phyloP scores from a whole-genome alignment of 1,284 basidiomycete species.

The Apiotrichum gracile region DNA sequence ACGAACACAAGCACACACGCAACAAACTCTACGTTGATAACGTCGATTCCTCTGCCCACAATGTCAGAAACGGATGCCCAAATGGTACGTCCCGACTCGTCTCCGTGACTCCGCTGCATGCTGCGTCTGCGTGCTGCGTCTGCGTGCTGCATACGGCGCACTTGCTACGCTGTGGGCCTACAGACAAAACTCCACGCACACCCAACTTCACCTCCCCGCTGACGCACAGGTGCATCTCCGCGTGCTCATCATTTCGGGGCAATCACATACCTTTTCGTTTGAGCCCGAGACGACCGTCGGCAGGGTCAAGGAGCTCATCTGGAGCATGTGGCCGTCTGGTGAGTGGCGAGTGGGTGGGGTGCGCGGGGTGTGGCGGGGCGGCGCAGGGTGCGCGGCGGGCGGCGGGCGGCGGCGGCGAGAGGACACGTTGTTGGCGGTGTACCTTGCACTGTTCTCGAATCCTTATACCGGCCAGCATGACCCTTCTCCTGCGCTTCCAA shows the following conservation, averaged over 20 bases:
- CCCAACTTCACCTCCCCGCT: background rate
- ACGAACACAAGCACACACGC: too few relatives aligned
- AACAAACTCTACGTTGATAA: too few relatives aligned
- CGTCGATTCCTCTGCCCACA: too few relatives aligned
- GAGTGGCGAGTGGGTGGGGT: constrained; percentile 1
- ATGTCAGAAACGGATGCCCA: background rate
- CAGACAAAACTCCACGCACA: background rate
- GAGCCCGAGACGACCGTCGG: constrained; percentile 71
- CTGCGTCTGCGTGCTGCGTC: too few relatives aligned
- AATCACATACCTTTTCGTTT: constrained; percentile 66
- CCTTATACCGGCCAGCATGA: too few relatives aligned
- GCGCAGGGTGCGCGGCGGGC: background rate
- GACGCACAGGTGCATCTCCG: constrained; percentile 59
- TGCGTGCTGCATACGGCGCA: too few relatives aligned
- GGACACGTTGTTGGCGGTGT: constrained; percentile 44
- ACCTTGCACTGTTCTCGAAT: too few relatives aligned
- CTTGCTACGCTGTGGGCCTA: too few relatives aligned
- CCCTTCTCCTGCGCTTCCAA: too few relatives aligned
- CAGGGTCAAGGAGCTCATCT: constrained; percentile 49
- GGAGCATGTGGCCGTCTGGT: constrained; percentile 14
- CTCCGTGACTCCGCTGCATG: too few relatives aligned
- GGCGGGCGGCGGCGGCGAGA: constrained; percentile 48
- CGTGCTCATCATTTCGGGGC: constrained; percentile 69
- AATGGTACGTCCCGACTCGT: too few relatives aligned
- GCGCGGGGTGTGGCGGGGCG: background rate